Conservation (phyloP, 352 stramenopile genomes). For the Pythium myriotylum region DNA sequence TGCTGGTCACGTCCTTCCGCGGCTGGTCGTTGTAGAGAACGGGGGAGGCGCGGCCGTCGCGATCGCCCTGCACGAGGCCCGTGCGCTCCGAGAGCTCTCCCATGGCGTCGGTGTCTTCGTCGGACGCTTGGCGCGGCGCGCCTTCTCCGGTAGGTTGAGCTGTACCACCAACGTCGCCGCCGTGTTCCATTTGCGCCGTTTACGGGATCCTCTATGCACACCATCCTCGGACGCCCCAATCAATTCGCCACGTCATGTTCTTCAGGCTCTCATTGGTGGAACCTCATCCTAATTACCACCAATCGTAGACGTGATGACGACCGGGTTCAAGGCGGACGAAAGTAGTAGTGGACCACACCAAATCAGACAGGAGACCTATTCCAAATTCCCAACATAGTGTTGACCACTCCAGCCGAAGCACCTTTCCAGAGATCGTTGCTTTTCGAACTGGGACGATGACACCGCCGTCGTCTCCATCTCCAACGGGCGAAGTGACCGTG, state of each 20-base stretch:
- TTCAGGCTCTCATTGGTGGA: conserved; percentile 1
- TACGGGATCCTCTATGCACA: conserved; percentile 3
- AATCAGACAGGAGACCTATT: too few relatives aligned
- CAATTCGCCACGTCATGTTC: conserved; percentile 9
- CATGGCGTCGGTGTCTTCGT: conserved; percentile 5
- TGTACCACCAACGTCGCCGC: background rate
- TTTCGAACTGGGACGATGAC: conserved; percentile 30
- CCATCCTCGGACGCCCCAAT: background rate
- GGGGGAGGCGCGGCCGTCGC: background rate
- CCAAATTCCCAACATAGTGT: background rate
- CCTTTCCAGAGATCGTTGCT: conserved; percentile 8
- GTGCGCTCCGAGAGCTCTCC: conserved; percentile 33
- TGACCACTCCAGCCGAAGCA: conserved; percentile 8
- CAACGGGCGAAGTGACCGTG: conserved; percentile 12
- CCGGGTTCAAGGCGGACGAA: too few relatives aligned
- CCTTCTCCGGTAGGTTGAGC: conserved; percentile 6
- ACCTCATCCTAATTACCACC: background rate
- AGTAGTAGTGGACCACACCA: too few relatives aligned
- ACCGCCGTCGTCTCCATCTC: conserved; percentile 29
- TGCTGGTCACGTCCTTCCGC: background rate
- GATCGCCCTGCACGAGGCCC: conserved; percentile 22
- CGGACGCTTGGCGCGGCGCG: conserved; percentile 6
- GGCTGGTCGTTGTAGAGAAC: background rate
- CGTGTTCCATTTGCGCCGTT: conserved; percentile 15
- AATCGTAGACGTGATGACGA: conserved; percentile 5